These are phyloP conservation scores for Arthrobotrys iridis DNA, from an alignment of 2,329 filamentous ascomycete species.

Conservation along the genomic window DNA sequence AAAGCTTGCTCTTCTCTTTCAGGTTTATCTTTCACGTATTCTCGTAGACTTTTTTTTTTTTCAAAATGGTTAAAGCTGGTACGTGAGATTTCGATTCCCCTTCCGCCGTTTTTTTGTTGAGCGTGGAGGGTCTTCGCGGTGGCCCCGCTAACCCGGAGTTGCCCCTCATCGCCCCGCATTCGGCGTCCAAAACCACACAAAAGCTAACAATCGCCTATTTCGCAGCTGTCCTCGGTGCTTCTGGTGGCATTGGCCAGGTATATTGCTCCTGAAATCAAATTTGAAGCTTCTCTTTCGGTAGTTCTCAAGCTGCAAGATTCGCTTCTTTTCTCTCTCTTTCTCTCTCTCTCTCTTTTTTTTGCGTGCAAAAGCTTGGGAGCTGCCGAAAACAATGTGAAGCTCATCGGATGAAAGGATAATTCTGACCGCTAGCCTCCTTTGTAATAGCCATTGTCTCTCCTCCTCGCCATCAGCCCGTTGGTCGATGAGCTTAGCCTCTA, in stretches of 20 bases:
- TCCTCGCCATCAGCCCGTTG: constrained; percentile 88
- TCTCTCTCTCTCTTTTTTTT: no score
- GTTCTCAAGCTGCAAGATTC: constrained; percentile 8
- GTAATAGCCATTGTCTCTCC: constrained; percentile 86
- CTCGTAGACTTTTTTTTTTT: constrained; percentile 35
- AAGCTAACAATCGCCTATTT: constrained; percentile 28
- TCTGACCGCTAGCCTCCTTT: constrained; percentile 18
- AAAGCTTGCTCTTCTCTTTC: neutral
- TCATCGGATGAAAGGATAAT: constrained; percentile 22
- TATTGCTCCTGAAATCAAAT: constrained; percentile 58
- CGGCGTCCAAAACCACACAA: neutral
- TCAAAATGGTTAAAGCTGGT: constrained; percentile 72
- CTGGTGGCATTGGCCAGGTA: constrained; percentile 98
- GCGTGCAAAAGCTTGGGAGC: no score
- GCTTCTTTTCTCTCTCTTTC: no score
- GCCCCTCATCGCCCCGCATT: constrained; percentile 44
- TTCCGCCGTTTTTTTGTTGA: constrained; percentile 24
- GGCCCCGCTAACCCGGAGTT: constrained; percentile 26
- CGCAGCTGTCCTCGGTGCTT: constrained; percentile 85
- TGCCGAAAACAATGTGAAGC: neutral
- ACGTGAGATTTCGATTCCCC: constrained; percentile 59
- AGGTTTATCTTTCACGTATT: constrained; percentile 2
- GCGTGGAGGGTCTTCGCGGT: neutral
- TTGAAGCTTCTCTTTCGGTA: constrained; percentile 14
- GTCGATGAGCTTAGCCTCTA: constrained; percentile 94